These are phyloP conservation scores for Tetrapisispora taiwanensis DNA, from an alignment of 805 yeast genomes.

Conservation along the genomic window DNA sequence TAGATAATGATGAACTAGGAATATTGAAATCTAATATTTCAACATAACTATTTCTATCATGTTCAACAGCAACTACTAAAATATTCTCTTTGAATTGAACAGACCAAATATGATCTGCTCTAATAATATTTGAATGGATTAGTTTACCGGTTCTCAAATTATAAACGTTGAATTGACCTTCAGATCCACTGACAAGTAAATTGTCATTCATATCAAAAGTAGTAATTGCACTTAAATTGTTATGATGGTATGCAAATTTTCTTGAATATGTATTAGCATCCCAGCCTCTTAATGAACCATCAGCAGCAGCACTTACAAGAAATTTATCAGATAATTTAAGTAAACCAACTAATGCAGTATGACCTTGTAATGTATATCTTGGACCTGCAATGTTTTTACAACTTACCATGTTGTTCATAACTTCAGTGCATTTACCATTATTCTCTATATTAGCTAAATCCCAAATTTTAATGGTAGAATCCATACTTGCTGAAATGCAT, in stretches of 20 bases:
- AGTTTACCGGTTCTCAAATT: constrained; percentile 68
- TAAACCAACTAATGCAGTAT: constrained; percentile 81
- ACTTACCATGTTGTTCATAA: constrained; percentile 16
- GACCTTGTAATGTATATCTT: constrained; percentile 69
- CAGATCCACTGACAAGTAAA: constrained; percentile 81
- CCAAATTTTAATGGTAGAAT: constrained; percentile 83
- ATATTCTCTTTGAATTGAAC: constrained; percentile 75
- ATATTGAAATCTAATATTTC: constrained; percentile 67
- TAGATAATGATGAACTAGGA: not conserved
- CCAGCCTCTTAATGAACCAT: constrained; percentile 86
- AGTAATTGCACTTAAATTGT: constrained; percentile 82
- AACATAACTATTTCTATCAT: constrained; percentile 58
- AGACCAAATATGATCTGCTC: constrained; percentile 88
- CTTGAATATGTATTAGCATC: constrained; percentile 69
- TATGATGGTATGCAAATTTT: constrained; percentile 53
- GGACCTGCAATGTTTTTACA: constrained; percentile 24
- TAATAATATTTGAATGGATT: constrained; percentile 57
- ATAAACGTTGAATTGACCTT: constrained; percentile 80
- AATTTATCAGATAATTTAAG: constrained; percentile 65
- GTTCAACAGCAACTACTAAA: constrained; percentile 87
- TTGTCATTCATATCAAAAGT: constrained; percentile 86
- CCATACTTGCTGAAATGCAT: constrained; percentile 88
- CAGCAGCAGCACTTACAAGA: constrained; percentile 92
- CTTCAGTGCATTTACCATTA: constrained; percentile 21
- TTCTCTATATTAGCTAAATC: constrained; percentile 68